Evolutionary conservation across 139 green algal species (phyloP), one percentile per base, ranked within the genome.

Genomic region (Chlorella sp.): DNA sequence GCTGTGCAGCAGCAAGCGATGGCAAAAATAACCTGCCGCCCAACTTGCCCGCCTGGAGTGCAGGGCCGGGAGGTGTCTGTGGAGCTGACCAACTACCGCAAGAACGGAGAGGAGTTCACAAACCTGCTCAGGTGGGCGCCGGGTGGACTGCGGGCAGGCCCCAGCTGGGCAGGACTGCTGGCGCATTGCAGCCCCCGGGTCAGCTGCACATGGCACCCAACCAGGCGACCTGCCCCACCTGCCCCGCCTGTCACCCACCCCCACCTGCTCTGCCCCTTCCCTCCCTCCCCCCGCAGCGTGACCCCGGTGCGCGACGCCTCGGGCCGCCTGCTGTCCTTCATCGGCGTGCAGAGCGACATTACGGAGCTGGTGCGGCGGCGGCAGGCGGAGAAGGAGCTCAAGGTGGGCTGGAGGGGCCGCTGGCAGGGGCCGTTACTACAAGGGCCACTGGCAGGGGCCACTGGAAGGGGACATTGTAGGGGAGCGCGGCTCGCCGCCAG

Each of bases 21-120:
- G 46, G 46, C 46, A 7, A 54, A 54, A 54, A 11, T 7, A 17
- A 11, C 8, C 51, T 60, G 51, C 51, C 16, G 9, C 14, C 11
- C 51, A 20, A 2, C 48, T n/a, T 32, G 40, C 48, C 32, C 51
- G 58, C 19, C 76, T 8, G 60, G 14, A 9, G 2, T 46, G 79
- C 79, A 84, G 82, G 82, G 72, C 2, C 72, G 72, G 0, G 82
- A 86, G 44, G 43, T 95, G 43, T 97, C 94, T 0, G 95, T 98
- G 26, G 90, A 95, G 72, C 87, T 99, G 85, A 92, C 99, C 34
- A 99, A 99, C 90, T 99, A 99, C 93, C 94, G 88, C 51, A 96
- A 96, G 88, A 81, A 84, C 64, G 96, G 95, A 30, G 87, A 91
- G 76, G 89, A 94, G 32, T 99, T 99, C 81, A 98, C 94, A 95